These are phyloP conservation scores for Exophiala sp. DNA, from an alignment of 2,329 filamentous ascomycete species.

Conservation along the genomic window DNA sequence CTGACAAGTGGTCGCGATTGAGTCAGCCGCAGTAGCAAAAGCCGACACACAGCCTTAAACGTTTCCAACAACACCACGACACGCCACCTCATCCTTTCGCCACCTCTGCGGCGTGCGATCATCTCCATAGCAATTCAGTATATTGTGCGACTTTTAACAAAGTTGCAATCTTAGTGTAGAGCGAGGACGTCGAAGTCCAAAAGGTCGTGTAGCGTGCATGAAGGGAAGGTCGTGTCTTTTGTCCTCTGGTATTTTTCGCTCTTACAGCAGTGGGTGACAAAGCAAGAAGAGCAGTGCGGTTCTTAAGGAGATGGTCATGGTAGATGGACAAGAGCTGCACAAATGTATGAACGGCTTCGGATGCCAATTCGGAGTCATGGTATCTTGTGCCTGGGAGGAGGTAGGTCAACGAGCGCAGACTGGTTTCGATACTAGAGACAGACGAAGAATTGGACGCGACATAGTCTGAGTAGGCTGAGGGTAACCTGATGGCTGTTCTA, in stretches of 20 bases:
- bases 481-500: slow-evolving; percentile 22
- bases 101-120: slow-evolving; percentile 79
- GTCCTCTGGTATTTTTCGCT: slow-evolving; percentile 4
- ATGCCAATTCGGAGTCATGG: slow-evolving; percentile 81
- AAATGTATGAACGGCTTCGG: slow-evolving; percentile 59
- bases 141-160: slow-evolving; percentile 87
- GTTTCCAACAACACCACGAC: slow-evolving; percentile 78
- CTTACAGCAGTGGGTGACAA: slow-evolving; percentile 57
- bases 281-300: slow-evolving; percentile 47
- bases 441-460: slow-evolving; percentile 92
- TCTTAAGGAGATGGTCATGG: slow-evolving; percentile 26
- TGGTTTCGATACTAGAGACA: slow-evolving; percentile 91
- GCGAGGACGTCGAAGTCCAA: slow-evolving; percentile 55
- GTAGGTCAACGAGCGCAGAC: slow-evolving; percentile 85
- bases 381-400: slow-evolving; percentile 69
- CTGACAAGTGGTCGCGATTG: slow-evolving; percentile 75
- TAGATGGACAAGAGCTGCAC: slow-evolving; percentile 26
- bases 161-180: slow-evolving; percentile 76
- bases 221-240: slow-evolving; percentile 46
- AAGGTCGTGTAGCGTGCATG: slow-evolving; percentile 60
- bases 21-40: slow-evolving; percentile 75
- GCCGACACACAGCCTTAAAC: slow-evolving; percentile 75
- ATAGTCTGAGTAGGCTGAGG: slow-evolving; percentile 65
- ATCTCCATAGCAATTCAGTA: slow-evolving; percentile 96
- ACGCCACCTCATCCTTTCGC: slow-evolving; percentile 74